Conservation (phyloP, 805 yeast genomes). For the Hagleromyces aurorensis region DNA sequence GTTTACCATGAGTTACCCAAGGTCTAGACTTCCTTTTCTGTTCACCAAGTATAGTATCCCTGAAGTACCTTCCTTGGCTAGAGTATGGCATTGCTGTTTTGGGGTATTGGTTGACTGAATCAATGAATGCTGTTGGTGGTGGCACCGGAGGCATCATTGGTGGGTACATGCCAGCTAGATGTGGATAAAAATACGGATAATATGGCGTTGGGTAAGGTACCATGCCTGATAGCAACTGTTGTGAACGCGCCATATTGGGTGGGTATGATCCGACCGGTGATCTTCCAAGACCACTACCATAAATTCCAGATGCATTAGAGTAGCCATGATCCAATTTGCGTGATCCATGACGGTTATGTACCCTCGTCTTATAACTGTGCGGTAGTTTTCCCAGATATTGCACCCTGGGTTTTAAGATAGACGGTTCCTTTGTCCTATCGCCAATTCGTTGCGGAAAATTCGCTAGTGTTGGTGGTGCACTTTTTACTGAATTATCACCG, state of each 20-base stretch:
- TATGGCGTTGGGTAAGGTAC: too few species aligned
- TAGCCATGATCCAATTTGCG: too few species aligned
- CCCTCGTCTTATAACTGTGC: neutral
- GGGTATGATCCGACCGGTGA: slow-evolving; percentile 1
- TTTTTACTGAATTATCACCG: slow-evolving; percentile 6
- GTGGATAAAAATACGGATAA: slow-evolving; percentile 7
- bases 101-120: slow-evolving; percentile 5
- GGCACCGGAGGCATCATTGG: slow-evolving; percentile 4
- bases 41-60: too few species aligned
- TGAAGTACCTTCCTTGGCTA: slow-evolving; percentile 7
- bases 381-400: slow-evolving; percentile 22
- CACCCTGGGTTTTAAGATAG: slow-evolving; percentile 22
- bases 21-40: too few species aligned
- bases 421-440: slow-evolving; percentile 1
- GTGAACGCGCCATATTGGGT: neutral
- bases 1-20: too few species aligned
- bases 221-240: slow-evolving; percentile 1
- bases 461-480: slow-evolving; percentile 23
- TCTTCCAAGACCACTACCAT: too few species aligned
- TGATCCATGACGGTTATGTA: neutral
- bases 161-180: slow-evolving; percentile 6
- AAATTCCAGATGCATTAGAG: too few species aligned
- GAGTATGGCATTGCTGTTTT: slow-evolving; percentile 13
- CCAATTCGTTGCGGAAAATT: slow-evolving; percentile 13
- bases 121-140: slow-evolving; percentile 1